Evolutionary conservation across 805 yeast genomes (phyloP).

Genomic region (Lipomyces chichibuensis): DNA sequence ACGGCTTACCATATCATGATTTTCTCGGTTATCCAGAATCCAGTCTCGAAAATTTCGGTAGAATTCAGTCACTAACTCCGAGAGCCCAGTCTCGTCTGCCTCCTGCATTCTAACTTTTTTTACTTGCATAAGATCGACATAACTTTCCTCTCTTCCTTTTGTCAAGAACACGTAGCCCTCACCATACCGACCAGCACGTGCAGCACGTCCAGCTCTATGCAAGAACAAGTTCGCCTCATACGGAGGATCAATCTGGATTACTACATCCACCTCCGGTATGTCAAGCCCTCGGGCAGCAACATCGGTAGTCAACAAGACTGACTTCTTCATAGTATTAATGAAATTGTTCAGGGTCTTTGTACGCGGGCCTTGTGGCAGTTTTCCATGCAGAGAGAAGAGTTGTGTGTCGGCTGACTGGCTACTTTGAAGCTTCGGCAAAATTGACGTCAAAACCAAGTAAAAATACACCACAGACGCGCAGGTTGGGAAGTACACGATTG

Average conservation of each 20-base stretch:
- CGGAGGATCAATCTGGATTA: constrained; percentile 94
- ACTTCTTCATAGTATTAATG: constrained; percentile 46
- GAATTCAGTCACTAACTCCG: constrained; percentile 5
- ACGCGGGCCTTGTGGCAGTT: constrained; percentile 78
- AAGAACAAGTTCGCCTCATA: constrained; percentile 87
- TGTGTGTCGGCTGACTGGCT: constrained; percentile 43
- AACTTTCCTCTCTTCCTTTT: constrained; percentile 78
- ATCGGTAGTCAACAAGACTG: constrained; percentile 84
- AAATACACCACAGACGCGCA: constrained; percentile 82
- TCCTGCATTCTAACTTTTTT: constrained; percentile 60
- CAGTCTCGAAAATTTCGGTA: constrained; percentile 49
- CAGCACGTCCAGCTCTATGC: constrained; percentile 95
- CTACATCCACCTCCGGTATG: constrained; percentile 91
- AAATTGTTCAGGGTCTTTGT: constrained; percentile 70
- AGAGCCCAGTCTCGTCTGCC: constrained; percentile 34
- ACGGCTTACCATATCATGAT: constrained; percentile 59
- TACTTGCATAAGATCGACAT: constrained; percentile 76
- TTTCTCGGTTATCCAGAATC: constrained; percentile 71
- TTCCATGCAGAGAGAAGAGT: constrained; percentile 85
- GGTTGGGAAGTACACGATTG: constrained; percentile 91
- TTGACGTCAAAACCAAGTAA: constrained; percentile 51
- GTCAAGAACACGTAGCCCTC: constrained; percentile 74
- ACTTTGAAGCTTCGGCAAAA: constrained; percentile 25
- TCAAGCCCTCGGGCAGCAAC: constrained; percentile 99
- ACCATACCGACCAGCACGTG: constrained; percentile 85